Conservation (phyloP, 2,329 filamentous ascomycete genomes). For the Pseudogymnoascus sp. region DNA sequence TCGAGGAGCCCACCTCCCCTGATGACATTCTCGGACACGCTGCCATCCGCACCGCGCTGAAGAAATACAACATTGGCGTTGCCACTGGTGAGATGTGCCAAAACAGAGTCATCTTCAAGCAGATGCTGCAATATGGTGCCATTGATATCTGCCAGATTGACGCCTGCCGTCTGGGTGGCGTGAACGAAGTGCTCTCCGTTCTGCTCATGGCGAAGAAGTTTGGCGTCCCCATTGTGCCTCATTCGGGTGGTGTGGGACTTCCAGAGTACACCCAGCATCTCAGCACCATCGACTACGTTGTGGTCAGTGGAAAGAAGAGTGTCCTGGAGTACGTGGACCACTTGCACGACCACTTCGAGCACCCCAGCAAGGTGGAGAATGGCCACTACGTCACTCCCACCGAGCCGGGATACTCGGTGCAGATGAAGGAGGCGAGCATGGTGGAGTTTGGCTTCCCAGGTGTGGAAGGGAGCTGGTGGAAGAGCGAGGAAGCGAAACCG, state of each 20-base stretch:
- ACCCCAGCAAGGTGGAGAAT: constrained; percentile 71
- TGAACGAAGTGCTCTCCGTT: constrained; percentile 83
- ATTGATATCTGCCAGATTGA: constrained; percentile 89
- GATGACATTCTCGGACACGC: constrained; percentile 84
- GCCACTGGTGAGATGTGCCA: constrained; percentile 92
- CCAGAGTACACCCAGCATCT: constrained; percentile 93
- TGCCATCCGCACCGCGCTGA: constrained; percentile 68
- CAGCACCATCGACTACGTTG: constrained; percentile 87
- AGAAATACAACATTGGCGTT: constrained; percentile 65
- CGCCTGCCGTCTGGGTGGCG: constrained; percentile 76
- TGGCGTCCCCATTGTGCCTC: constrained; percentile 74
- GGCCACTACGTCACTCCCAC: constrained; percentile 83
- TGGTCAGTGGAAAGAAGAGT: constrained; percentile 70
- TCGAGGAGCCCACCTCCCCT: constrained; percentile 82
- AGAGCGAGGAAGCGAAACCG: constrained; percentile 43
- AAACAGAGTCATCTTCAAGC: constrained; percentile 88
- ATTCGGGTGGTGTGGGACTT: constrained; percentile 81
- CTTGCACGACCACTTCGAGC: constrained; percentile 84
- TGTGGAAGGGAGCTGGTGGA: constrained; percentile 77
- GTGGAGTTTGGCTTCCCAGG: constrained; percentile 70
- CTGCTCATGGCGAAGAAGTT: constrained; percentile 48
- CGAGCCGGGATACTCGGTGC: constrained; percentile 79
- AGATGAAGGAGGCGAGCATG: constrained; percentile 90
- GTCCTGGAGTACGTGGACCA: constrained; percentile 90
- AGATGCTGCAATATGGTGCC: constrained; percentile 67